phyloP scores from a whole-genome alignment of 805 yeast species.

The Yarrowia deformans region DNA sequence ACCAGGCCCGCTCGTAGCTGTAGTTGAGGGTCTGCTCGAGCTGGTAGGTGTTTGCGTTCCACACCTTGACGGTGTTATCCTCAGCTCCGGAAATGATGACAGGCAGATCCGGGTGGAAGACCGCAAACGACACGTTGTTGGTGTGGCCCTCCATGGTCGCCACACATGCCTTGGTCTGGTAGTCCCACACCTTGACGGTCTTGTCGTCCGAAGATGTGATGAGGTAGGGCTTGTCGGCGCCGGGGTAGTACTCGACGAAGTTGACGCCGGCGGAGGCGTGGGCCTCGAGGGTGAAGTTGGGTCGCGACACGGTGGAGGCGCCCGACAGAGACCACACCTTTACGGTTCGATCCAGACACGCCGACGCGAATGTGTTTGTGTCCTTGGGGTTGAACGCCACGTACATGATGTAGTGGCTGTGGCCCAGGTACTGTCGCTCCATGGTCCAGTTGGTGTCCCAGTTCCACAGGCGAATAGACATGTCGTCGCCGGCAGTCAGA shows the following conservation, averaged over 20 bases:
- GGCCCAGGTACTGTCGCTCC: conserved; percentile 93
- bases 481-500: conserved; percentile 89
- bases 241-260: conserved; percentile 95
- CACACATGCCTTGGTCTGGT: conserved; percentile 94
- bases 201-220: conserved; percentile 91
- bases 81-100: conserved; percentile 95
- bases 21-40: conserved; percentile 89
- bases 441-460: conserved; percentile 95
- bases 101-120: conserved; percentile 98
- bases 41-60: conserved; percentile 95
- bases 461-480: conserved; percentile 92
- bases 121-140: conserved; percentile 94
- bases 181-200: conserved; percentile 91
- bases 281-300: conserved; percentile 90
- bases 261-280: conserved; percentile 95
- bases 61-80: conserved; percentile 90
- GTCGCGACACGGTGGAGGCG: conserved; percentile 60
- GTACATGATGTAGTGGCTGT: conserved; percentile 93
- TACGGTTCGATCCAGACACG: conserved; percentile 94
- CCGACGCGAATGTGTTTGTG: conserved; percentile 96
- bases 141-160: conserved; percentile 94
- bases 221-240: conserved; percentile 94
- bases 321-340: conserved; percentile 92
- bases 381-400: conserved; percentile 97
- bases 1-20: conserved; percentile 97